phyloP scores from a whole-genome alignment of 1,284 basidiomycete genomes.

The Moesziomyces antarcticus region DNA sequence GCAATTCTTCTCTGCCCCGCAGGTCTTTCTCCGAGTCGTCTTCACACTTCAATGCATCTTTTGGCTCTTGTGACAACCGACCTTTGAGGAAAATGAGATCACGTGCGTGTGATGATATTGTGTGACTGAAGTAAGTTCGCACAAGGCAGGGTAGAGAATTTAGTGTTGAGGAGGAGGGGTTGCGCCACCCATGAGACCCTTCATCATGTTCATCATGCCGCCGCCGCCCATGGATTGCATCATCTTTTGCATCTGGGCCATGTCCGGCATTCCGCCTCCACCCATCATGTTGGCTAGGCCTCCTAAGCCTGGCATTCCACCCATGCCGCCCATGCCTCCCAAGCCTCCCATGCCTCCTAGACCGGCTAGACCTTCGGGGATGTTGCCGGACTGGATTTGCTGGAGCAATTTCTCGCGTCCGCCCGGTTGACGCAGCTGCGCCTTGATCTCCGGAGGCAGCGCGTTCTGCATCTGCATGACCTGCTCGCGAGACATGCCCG shows the following conservation, averaged over 20 bases:
- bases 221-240: conserved; percentile 68
- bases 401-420: conserved; percentile 61
- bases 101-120: no score
- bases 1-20: neutral
- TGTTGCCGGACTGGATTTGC: conserved; percentile 58
- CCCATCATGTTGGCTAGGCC: conserved; percentile 39
- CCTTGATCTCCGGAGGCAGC: conserved; percentile 66
- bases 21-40: conserved; percentile 5
- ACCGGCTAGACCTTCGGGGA: conserved; percentile 41
- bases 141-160: neutral
- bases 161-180: conserved; percentile 33
- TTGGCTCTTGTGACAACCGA: no score
- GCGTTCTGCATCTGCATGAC: conserved; percentile 65
- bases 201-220: conserved; percentile 75
- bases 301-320: conserved; percentile 40
- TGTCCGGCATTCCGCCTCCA: conserved; percentile 55
- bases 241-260: conserved; percentile 65
- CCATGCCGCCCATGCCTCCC: conserved; percentile 35
- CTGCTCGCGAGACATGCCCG: conserved; percentile 64
- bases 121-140: neutral
- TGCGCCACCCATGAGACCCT: conserved; percentile 81
- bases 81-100: no score
- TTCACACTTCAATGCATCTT: neutral
- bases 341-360: conserved; percentile 44
- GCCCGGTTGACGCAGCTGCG: conserved; percentile 65